phyloP scores from a whole-genome alignment of 139 green algal genomes.

The Chlamydomonas sphaeroides region DNA sequence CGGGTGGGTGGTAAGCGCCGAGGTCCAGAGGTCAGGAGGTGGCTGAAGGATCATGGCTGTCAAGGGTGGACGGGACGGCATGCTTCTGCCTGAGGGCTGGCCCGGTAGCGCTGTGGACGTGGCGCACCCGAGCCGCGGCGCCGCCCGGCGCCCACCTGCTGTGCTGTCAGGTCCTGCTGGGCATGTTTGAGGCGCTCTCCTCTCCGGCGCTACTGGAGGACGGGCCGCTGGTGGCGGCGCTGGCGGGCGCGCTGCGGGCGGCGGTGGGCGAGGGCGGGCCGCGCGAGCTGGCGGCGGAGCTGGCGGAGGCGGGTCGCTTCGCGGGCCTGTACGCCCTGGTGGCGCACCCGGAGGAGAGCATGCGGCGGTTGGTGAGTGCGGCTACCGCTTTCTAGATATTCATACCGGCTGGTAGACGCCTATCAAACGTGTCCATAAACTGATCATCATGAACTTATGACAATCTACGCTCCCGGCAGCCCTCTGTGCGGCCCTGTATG shows the following conservation, averaged over 20 bases:
- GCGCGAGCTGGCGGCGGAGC: neutral
- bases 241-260: neutral
- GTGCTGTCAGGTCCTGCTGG: neutral
- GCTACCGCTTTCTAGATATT: too few species aligned
- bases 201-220: constrained; percentile 2
- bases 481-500: constrained; percentile 23
- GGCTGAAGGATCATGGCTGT: neutral
- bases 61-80: neutral
- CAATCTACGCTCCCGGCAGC: too few species aligned
- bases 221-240: neutral
- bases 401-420: too few species aligned
- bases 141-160: neutral
- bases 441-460: too few species aligned
- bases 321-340: constrained; percentile 29
- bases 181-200: constrained; percentile 27
- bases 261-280: too few species aligned
- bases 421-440: too few species aligned
- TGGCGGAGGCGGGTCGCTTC: constrained; percentile 12
- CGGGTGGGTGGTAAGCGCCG: too few species aligned
- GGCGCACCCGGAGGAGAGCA: neutral
- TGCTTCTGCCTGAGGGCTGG: neutral
- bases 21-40: neutral
- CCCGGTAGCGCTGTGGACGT: neutral
- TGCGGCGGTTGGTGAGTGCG: constrained; percentile 14
- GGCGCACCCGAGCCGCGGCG: neutral